Percentiles rank a stretch among this genome's conserved stretches.
These are phyloP conservation scores for Yarrowia hollandica DNA, from an alignment of 805 yeast genomes.

Conservation along the genomic window DNA sequence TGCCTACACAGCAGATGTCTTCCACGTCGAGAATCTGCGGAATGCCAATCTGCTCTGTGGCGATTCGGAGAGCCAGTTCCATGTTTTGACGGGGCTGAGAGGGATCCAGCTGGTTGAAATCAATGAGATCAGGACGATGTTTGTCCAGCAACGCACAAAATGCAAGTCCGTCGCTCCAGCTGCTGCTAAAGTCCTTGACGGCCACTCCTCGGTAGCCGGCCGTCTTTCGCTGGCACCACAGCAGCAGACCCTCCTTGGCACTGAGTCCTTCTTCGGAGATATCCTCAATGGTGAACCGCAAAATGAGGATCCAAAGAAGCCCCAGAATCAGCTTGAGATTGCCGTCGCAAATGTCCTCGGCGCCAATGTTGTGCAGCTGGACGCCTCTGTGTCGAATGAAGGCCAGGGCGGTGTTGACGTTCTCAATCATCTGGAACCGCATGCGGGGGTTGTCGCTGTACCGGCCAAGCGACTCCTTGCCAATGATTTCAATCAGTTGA, in stretches of 20 bases:
- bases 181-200: constrained; percentile 52
- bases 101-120: constrained; percentile 40
- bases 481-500: constrained; percentile 43
- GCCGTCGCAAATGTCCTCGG: constrained; percentile 93
- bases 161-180: constrained; percentile 57
- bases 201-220: constrained; percentile 43
- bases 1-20: constrained; percentile 48
- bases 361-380: constrained; percentile 44
- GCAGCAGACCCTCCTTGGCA: constrained; percentile 48
- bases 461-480: constrained; percentile 42
- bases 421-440: constrained; percentile 45
- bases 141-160: constrained; percentile 49
- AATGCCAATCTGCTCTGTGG: constrained; percentile 50
- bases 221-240: constrained; percentile 57
- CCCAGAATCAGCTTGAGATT: constrained; percentile 90
- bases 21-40: constrained; percentile 56
- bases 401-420: constrained; percentile 43
- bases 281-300: constrained; percentile 44
- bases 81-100: constrained; percentile 41
- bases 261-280: constrained; percentile 44
- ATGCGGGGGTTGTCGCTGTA: constrained; percentile 40
- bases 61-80: constrained; percentile 46
- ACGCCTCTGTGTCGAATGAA: constrained; percentile 43
- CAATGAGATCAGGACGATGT: constrained; percentile 47
- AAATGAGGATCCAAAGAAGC: constrained; percentile 66